A percentile compares a stretch with the other conserved stretches of the same genome.
Conservation (phyloP, 495 filamentous ascomycete species). For the Penicillium parvum region DNA sequence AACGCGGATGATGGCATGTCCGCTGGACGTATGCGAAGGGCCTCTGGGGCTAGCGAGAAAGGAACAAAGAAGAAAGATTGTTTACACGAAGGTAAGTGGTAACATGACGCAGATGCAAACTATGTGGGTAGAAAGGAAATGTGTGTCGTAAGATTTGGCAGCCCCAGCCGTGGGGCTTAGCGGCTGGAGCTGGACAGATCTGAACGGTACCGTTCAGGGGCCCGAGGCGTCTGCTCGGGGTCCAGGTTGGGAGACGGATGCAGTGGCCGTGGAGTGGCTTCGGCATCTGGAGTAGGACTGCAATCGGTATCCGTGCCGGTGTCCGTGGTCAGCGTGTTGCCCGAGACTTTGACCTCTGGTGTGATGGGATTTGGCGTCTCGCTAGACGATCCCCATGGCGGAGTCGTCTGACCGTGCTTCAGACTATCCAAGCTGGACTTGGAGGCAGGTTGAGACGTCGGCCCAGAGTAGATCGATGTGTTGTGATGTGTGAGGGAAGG, state of each 20-base stretch:
- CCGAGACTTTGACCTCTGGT: slow-evolving; percentile 23
- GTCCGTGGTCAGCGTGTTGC: slow-evolving; percentile 6
- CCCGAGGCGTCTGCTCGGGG: slow-evolving; percentile 68
- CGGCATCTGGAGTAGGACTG: slow-evolving; percentile 29
- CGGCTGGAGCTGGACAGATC: slow-evolving; percentile 12
- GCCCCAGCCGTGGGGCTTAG: not conserved
- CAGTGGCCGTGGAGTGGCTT: slow-evolving; percentile 38
- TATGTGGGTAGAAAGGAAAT: slow-evolving; percentile 6
- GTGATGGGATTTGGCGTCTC: slow-evolving; percentile 23
- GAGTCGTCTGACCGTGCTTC: slow-evolving; percentile 32
- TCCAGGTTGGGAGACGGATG: slow-evolving; percentile 30
- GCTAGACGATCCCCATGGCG: slow-evolving; percentile 22
- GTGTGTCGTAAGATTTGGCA: not conserved
- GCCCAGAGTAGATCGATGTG: slow-evolving; percentile 23
- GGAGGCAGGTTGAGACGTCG: slow-evolving; percentile 6
- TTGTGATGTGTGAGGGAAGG: slow-evolving; percentile 22
- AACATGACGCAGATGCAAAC: slow-evolving; percentile 11
- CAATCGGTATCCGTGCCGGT: slow-evolving; percentile 19
- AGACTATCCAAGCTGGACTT: slow-evolving; percentile 1
- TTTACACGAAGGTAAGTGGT: slow-evolving; percentile 20
- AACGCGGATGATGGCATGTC: slow-evolving; percentile 17
- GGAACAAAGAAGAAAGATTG: slow-evolving; percentile 12
- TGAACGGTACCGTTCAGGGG: slow-evolving; percentile 67
- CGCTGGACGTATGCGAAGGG: slow-evolving; percentile 16
- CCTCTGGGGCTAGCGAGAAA: too few species aligned